Evolutionary conservation across 768 basidiomycete species (phyloP).

Genomic region (Coprinopsis strossmayeri): DNA sequence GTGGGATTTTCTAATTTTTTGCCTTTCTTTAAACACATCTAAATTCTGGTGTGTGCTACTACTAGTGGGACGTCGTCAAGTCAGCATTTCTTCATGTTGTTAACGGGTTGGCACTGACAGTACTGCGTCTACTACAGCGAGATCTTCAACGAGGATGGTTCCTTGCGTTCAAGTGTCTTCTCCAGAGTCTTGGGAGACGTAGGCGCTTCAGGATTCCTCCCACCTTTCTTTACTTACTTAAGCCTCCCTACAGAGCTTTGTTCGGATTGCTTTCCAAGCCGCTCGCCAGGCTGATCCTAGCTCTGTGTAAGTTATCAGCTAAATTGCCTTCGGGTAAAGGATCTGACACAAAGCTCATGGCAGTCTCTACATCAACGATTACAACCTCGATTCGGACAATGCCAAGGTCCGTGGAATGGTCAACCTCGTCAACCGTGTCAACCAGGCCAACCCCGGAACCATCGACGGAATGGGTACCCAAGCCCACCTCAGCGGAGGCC

Average conservation of each 20-base stretch:
- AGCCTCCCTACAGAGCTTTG: conserved; percentile 27
- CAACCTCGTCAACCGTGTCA: conserved; percentile 34
- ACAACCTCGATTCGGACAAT: conserved; percentile 44
- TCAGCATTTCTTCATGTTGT: conserved; percentile 13
- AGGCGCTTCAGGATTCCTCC: not conserved
- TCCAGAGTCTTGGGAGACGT: conserved; percentile 42
- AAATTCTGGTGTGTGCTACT: not conserved
- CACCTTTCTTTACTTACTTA: not conserved
- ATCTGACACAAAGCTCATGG: conserved; percentile 15
- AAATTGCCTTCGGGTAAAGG: no score
- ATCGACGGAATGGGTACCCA: conserved; percentile 50
- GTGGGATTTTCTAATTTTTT: no score
- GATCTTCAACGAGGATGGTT: conserved; percentile 47
- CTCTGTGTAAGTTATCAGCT: conserved; percentile 38
- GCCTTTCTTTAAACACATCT: no score
- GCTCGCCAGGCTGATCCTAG: conserved; percentile 42
- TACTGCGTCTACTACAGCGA: conserved; percentile 24
- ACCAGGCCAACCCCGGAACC: conserved; percentile 25
- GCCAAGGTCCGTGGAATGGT: conserved; percentile 37
- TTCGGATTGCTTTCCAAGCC: conserved; percentile 44
- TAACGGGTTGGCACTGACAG: not conserved
- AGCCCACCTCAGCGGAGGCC: conserved; percentile 34
- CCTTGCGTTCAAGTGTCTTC: conserved; percentile 40
- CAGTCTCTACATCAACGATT: conserved; percentile 36
- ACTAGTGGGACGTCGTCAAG: conserved; percentile 41